Percentiles rank a stretch among this genome's conserved stretches.
These are phyloP conservation scores for Aspergillus aculeatus DNA, from an alignment of 2,329 filamentous ascomycete species.

Conservation along the genomic window DNA sequence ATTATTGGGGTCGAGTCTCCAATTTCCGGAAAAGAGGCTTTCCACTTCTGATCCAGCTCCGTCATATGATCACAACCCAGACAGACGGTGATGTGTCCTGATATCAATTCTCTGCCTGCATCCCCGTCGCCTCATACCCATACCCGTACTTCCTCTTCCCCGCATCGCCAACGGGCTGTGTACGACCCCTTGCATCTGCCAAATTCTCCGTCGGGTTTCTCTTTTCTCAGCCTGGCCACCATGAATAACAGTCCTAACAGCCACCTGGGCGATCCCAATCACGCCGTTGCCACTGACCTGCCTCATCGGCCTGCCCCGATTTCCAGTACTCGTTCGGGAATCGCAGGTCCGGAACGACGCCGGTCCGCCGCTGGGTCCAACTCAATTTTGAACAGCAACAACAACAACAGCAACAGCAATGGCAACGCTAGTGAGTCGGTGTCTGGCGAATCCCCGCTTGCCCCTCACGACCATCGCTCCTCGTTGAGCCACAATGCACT, in stretches of 20 bases:
- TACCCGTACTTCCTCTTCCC: slow-evolving; percentile 34
- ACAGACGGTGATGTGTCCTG: slow-evolving; percentile 60
- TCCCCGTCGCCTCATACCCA: slow-evolving; percentile 44
- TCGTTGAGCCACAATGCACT: slow-evolving; percentile 40
- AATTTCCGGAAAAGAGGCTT: not conserved
- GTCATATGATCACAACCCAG: not conserved
- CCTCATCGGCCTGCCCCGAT: slow-evolving; percentile 35
- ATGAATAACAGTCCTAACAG: slow-evolving; percentile 11
- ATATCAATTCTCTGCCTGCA: slow-evolving; percentile 68
- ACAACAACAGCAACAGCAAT: slow-evolving; percentile 5
- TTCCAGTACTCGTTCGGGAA: slow-evolving; percentile 31
- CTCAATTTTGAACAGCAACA: slow-evolving; percentile 39
- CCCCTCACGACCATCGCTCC: slow-evolving; percentile 38
- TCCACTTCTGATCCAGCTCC: not conserved
- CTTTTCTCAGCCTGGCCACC: slow-evolving; percentile 11
- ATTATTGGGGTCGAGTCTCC: not conserved
- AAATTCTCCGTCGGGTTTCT: slow-evolving; percentile 9
- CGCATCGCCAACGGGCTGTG: slow-evolving; percentile 38
- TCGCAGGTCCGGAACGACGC: slow-evolving; percentile 43
- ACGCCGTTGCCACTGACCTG: slow-evolving; percentile 75
- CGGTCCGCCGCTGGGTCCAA: slow-evolving; percentile 43
- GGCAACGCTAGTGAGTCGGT: slow-evolving; percentile 22
- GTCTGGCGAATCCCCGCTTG: slow-evolving; percentile 34
- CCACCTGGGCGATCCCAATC: slow-evolving; percentile 50
- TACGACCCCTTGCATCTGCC: slow-evolving; percentile 63